These are phyloP conservation scores for Tuber borchii DNA, from an alignment of 495 filamentous ascomycete species.

Conservation along the genomic window DNA sequence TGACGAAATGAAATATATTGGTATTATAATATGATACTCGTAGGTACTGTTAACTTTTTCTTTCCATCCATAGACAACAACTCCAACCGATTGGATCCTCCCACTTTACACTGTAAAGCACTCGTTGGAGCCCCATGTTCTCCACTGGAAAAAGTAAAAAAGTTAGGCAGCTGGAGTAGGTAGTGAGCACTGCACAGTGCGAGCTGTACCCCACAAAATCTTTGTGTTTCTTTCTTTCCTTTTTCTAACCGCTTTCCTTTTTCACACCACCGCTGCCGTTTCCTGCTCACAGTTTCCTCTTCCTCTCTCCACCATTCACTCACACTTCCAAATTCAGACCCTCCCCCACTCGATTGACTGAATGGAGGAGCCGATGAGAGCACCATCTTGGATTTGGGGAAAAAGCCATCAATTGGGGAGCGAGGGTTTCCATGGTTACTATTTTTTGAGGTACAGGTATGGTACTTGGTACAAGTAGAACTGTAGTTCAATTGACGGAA, in stretches of 20 bases:
- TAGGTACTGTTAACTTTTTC: background rate
- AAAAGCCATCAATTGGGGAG: background rate
- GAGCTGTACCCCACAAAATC: constrained; percentile 4
- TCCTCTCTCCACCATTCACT: background rate
- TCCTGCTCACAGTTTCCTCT: background rate
- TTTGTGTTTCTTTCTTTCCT: constrained; percentile 1
- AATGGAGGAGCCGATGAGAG: background rate
- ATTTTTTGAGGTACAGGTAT: background rate
- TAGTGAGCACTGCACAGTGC: background rate
- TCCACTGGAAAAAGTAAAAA: background rate
- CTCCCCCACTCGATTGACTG: background rate
- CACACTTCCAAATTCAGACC: background rate
- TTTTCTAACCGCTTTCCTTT: constrained; percentile 2
- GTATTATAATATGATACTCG: background rate
- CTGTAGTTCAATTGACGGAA: background rate
- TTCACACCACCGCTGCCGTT: background rate
- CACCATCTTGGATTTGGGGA: background rate
- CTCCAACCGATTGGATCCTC: constrained; percentile 4
- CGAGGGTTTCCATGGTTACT: background rate
- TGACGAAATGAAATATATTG: background rate
- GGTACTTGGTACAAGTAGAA: background rate
- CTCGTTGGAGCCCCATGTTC: background rate
- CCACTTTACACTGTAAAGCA: background rate
- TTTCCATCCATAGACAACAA: background rate
- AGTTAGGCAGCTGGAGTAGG: background rate